Conservation (phyloP, 2,329 filamentous ascomycete genomes). For the Colletotrichum lupini region DNA sequence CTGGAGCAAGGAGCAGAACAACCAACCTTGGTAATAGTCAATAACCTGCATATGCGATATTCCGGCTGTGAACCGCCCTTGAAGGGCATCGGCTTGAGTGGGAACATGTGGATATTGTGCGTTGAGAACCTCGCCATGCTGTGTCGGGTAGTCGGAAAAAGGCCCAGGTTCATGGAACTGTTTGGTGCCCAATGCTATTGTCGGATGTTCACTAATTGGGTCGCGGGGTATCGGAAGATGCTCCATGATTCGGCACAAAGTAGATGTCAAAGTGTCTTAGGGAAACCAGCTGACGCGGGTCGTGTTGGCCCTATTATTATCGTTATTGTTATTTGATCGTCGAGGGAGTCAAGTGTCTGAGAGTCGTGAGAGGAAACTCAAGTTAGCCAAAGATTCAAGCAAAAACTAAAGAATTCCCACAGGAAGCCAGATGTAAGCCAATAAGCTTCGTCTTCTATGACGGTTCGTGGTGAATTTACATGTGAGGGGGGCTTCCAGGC, state of each 20-base stretch:
- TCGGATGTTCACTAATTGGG: slow-evolving; percentile 3
- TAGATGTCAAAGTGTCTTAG: background rate
- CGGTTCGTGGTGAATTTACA: no score
- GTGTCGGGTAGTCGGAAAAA: slow-evolving; percentile 19
- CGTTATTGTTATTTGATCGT: no score
- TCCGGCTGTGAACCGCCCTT: background rate
- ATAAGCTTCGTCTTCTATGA: background rate
- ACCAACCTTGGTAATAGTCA: slow-evolving; percentile 25
- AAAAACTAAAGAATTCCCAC: background rate
- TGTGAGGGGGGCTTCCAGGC: background rate
- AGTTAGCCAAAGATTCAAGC: no score
- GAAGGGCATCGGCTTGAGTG: slow-evolving; percentile 19
- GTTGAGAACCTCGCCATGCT: slow-evolving; percentile 11
- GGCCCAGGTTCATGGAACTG: slow-evolving; percentile 5
- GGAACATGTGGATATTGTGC: slow-evolving; percentile 10
- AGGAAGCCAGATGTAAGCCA: background rate
- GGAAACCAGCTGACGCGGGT: no score
- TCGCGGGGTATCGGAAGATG: slow-evolving; percentile 29
- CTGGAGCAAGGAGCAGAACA: slow-evolving; percentile 2
- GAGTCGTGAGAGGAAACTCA: no score
- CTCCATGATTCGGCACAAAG: slow-evolving; percentile 7
- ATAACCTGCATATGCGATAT: slow-evolving; percentile 9
- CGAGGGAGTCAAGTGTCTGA: no score
- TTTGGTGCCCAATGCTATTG: background rate
- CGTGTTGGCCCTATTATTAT: no score